phyloP scores from a whole-genome alignment of 1,284 basidiomycete species.

The Marasmius tenuissimus region DNA sequence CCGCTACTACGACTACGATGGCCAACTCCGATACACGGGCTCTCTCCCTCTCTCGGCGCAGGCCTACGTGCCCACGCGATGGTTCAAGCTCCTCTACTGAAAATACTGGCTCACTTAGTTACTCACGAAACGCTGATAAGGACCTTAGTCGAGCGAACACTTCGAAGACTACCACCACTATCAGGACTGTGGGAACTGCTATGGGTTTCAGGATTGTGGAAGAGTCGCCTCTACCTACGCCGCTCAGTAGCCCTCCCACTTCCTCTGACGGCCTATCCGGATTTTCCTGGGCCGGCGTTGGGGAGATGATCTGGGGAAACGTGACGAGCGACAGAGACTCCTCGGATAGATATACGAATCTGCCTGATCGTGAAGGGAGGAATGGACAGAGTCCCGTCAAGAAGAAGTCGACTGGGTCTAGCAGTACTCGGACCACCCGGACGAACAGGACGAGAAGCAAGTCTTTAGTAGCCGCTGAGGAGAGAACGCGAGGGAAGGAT shows the following conservation, averaged over 20 bases:
- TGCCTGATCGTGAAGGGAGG: slow-evolving; percentile 3
- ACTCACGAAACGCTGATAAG: not conserved
- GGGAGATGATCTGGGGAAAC: not conserved
- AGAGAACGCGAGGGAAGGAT: not conserved
- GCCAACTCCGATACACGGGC: not conserved
- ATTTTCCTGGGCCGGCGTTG: not conserved
- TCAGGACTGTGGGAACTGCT: slow-evolving; percentile 4
- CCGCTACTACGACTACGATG: not conserved
- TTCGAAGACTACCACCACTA: not conserved
- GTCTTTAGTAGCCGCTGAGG: not conserved
- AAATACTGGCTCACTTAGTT: not conserved
- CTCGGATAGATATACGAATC: slow-evolving; percentile 6
- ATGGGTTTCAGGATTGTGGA: slow-evolving; percentile 14
- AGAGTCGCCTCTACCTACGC: slow-evolving; percentile 13
- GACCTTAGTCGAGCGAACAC: not conserved
- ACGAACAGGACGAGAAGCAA: not conserved
- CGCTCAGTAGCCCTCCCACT: slow-evolving; percentile 1
- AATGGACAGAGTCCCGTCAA: not conserved
- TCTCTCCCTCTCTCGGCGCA: not conserved
- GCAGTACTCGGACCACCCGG: not conserved
- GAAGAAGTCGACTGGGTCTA: not conserved
- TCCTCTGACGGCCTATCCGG: not conserved
- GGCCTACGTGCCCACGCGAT: not conserved
- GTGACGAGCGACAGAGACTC: not conserved
- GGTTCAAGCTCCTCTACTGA: not conserved